Percentiles rank a stretch among this genome's conserved stretches.
These are phyloP conservation scores for Cutaneotrichosporon arboriforme DNA, from an alignment of 1,284 basidiomycete species.

Conservation along the genomic window DNA sequence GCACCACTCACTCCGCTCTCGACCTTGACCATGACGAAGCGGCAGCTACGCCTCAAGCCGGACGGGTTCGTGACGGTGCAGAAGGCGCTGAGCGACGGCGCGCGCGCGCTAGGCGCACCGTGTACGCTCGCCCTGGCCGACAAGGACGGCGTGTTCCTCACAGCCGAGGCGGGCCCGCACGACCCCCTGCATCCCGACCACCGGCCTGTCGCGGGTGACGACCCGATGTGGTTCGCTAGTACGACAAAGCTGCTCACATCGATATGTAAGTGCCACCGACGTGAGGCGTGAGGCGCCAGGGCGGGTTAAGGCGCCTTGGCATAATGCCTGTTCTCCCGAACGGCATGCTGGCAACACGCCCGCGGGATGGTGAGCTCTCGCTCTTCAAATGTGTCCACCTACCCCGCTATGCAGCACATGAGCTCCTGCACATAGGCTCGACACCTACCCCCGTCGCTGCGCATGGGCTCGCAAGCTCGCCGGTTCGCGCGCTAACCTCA, in stretches of 20 bases:
- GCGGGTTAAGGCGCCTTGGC: no score
- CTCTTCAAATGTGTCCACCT: background rate
- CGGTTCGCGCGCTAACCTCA: background rate
- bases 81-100: slow-evolving; percentile 14
- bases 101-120: slow-evolving; percentile 10
- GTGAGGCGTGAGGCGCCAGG: no score
- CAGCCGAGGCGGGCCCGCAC: slow-evolving; percentile 20
- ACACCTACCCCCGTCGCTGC: background rate
- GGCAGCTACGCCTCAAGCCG: slow-evolving; percentile 1
- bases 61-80: slow-evolving; percentile 14
- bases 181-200: slow-evolving; percentile 20
- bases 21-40: background rate
- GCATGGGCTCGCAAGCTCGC: no score
- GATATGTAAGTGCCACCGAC: slow-evolving; percentile 19
- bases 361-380: no score
- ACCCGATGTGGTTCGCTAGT: slow-evolving; percentile 33
- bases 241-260: slow-evolving; percentile 37
- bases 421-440: background rate
- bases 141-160: slow-evolving; percentile 19
- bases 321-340: no score
- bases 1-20: background rate
- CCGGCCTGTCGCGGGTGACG: slow-evolving; percentile 6
- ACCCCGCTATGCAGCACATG: background rate
- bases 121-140: slow-evolving; percentile 20
- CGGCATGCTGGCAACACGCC: no score